Evolutionary conservation across 2,329 filamentous ascomycete genomes (phyloP), one percentile per base, ranked within the genome.

Genomic region (Aspergillus cejpii): DNA sequence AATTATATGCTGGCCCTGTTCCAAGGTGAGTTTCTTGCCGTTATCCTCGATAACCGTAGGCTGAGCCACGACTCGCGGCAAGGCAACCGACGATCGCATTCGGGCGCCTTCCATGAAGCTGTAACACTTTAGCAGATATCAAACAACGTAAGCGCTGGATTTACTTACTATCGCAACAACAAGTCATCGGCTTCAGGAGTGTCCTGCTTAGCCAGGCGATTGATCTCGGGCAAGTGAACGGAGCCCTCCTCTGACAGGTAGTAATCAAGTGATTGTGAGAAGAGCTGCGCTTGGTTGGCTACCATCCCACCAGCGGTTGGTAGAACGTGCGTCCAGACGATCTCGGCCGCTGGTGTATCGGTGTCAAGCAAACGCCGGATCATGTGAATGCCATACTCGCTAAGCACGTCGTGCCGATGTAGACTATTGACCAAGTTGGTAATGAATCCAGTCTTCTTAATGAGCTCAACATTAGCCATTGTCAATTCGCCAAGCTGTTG

Each of bases 311-410:
- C 76, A 1, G 75, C 75, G 0, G 77, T 79, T 24, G 76, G 76
- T 33, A 81, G 68, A 43, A 81, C 74, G 43, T 80, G 74, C 31
- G 73, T 74, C 72, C 74, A 78, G 23, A 79, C 76, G 20, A 80
- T 66, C 15, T 76, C 69, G 20, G 75, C 63, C 5, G 72, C 60
- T 1, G 70, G 65, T 44, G 72, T 65, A 6, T 71, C 68, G 6
- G 67, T 69, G 29, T 70, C 68, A 14, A 77, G 65, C 7, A 81
- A 65, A 10, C 73, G 71, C 43, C 74, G 61, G 48, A 81, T 76
- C 67, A 81, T 74, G 52, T 78, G 73, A 6, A 71, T 64, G 8
- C 78, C 78, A 55, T 80, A 80, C 43, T 71, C 64, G 36, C 69
- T 71, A 21, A 80, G 66, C 1, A 67, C 57, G 2, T 71, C 66